Percentiles rank a stretch among this genome's conserved stretches.
Conservation (phyloP, 495 filamentous ascomycete species). For the Cercophora sp. region DNA sequence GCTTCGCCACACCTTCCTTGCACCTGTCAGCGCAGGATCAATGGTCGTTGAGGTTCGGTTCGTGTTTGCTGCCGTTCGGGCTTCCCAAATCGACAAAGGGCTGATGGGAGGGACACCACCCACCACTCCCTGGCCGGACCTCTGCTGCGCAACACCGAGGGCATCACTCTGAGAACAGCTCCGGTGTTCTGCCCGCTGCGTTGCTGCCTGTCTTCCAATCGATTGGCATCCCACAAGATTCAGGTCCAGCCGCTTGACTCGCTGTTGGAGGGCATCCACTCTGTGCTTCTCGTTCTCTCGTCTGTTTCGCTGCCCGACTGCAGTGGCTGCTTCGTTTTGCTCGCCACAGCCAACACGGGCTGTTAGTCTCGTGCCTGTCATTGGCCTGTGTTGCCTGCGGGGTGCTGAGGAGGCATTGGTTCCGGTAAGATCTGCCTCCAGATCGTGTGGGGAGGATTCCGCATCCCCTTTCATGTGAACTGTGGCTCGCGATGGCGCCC, state of each 20-base stretch:
- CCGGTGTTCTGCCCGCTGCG: background rate
- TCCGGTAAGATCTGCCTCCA: background rate
- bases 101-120: background rate
- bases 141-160: background rate
- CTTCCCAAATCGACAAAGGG: conserved; percentile 3
- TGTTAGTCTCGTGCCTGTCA: background rate
- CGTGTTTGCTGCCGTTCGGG: conserved; percentile 6
- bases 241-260: background rate
- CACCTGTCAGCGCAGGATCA: background rate
- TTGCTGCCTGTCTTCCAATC: background rate
- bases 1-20: conserved; percentile 13
- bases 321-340: background rate
- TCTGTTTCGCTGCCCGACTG: too few relatives aligned
- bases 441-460: too few relatives aligned
- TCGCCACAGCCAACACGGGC: background rate
- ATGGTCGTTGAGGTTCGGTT: background rate
- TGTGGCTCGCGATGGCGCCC: too few relatives aligned
- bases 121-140: background rate
- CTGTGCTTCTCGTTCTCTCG: too few relatives aligned
- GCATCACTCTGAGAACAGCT: too few relatives aligned
- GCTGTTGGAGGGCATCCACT: background rate
- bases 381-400: background rate
- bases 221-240: background rate
- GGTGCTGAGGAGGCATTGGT: background rate
- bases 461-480: too few relatives aligned